Base-by-base conservation (phyloP, 2,329 filamentous ascomycete genomes). In the Balansia obtecta region DNA sequence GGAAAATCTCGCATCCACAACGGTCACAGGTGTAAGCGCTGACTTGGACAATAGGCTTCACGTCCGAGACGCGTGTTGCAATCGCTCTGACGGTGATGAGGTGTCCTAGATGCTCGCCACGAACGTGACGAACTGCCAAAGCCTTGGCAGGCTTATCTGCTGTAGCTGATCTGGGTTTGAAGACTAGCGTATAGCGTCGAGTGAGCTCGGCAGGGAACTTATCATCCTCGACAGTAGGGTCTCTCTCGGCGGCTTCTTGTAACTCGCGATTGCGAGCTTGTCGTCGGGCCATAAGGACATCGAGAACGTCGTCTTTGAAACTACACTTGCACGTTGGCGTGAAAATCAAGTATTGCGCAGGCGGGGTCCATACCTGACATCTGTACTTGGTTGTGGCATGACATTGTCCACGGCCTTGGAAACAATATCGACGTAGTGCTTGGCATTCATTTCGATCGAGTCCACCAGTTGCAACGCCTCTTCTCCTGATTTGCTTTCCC, bases 1-100 rank as follows among this genome's bases (percentile, higher is more conserved):
- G 93, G 76, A 97, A 98, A 61, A 98, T 91, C 69, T 98, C 93
- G 64, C 86, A 90, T 52, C 93, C 93, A 62, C 93, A 98, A 54
- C 88, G 83, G 67, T 98, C 93, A 69, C 93, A 98, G 49, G 90
- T 93, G 69, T 98, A 98, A 38, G 93, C 93, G 66, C 95, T 96
- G 63, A 98, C 94, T 63, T 91, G 86, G n/a, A 97, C 87, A 11
- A 93, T 83, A 38, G 93, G 93, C 74, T 98, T 98, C 60, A 98
- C 93, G 63, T 98, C 93, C 2, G 93, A 96, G 1, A 97, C 93
- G 62, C 93, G 80, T 1, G 93, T 98, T 2, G 90, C 84, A 56
- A 98, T 98, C 56, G 90, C 91, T 52, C 93, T 83, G 46, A 98
- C 80, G 4, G 93, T 97, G 65, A 98, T 97, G 55, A 98, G 79